phyloP scores from a whole-genome alignment of 2,329 filamentous ascomycete genomes.

The Monosporascus sp. region DNA sequence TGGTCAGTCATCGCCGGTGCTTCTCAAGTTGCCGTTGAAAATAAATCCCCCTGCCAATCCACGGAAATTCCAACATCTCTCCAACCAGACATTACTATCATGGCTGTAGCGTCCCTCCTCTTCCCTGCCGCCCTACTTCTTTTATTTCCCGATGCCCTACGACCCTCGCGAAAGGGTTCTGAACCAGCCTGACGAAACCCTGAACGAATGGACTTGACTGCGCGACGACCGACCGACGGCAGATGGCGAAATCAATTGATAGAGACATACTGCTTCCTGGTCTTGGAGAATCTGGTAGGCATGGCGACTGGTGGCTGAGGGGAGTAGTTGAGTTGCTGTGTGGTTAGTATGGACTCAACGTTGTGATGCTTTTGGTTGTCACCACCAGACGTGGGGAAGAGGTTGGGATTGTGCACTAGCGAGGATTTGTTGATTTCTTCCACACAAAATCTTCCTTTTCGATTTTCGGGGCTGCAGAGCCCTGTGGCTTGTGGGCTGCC shows the following conservation, averaged over 20 bases:
- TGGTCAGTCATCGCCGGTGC: background rate
- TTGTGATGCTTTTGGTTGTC: background rate
- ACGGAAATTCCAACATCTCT: no score
- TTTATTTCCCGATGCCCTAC: background rate
- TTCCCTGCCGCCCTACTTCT: background rate
- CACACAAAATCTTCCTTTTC: background rate
- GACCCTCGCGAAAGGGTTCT: background rate
- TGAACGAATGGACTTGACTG: conserved; percentile 1
- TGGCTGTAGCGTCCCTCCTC: background rate
- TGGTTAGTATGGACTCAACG: background rate
- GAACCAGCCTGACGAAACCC: background rate
- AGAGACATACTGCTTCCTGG: conserved; percentile 67
- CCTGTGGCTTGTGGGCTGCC: background rate
- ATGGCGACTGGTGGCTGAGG: conserved; percentile 38
- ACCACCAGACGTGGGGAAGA: background rate
- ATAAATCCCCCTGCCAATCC: no score
- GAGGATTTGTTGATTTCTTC: background rate
- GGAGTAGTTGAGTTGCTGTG: conserved; percentile 14
- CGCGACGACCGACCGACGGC: conserved; percentile 8
- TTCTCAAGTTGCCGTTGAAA: background rate
- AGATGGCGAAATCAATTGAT: conserved; percentile 6
- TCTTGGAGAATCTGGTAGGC: conserved; percentile 72
- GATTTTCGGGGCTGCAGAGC: background rate
- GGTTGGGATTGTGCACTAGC: background rate
- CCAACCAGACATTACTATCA: no score